Evolutionary conservation across 2,329 filamentous ascomycete genomes (phyloP), one percentile per base, ranked within the genome.

Genomic region (Arachnomyces sp.): DNA sequence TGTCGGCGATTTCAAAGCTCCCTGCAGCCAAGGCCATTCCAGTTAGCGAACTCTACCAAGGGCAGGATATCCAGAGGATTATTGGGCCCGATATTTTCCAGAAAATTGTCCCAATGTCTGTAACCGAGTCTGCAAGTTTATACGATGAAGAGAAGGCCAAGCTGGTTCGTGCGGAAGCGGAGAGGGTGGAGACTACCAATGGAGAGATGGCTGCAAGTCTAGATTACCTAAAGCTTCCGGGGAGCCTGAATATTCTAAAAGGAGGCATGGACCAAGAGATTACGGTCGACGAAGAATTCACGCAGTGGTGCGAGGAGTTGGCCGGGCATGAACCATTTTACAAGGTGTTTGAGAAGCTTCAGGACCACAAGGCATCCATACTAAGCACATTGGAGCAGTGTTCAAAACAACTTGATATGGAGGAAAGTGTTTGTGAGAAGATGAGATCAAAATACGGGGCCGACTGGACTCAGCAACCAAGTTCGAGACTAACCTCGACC

Each of bases 81-180:
- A 96, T 94, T 29, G 93, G 93, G 0, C 90, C 92, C 0, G 92
- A 98, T 57, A 82, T 98, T 38, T 98, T 98, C 64, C 81, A 92
- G 50, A 94, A 94, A 61, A 94, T 98, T 44, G 86, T 96, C 2
- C 92, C 92, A 0, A 83, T 96, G 68, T 84, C 88, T 2, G 90
- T 98, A 1, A 98, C 92, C 0, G 90, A 98, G 62, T 93, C 87
- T 16, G 92, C 92, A 9, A 96, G 92, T 67, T 67, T 96, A 53
- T 98, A 98, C 59, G 92, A 96, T 49, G 92, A 98, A 63, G 92
- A 98, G 61, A 98, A 98, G 65, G 92, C 92, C 9, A 96, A 98
- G 61, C 67, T 98, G 42, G 81, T 95, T 31, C 79, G 92, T 42
- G 90, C 90, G 2, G 93, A 98, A 64, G 88, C 87, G 0, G 92